phyloP scores from a whole-genome alignment of 345 rosid genomes.

The Reutealis trisperma region DNA sequence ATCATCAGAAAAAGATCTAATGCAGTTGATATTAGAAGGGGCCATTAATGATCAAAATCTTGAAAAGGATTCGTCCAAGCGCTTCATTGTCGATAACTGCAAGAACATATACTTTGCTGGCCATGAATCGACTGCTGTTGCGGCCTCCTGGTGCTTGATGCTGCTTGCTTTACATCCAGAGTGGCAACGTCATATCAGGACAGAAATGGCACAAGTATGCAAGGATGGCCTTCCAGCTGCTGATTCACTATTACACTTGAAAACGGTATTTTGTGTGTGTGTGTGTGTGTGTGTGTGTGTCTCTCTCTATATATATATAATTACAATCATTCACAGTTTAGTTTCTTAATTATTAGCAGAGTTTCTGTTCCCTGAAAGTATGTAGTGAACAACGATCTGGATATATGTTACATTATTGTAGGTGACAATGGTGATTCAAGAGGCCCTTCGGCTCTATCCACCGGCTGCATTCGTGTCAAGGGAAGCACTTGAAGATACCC shows the following conservation, averaged over 20 bases:
- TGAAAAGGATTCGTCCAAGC: conserved; percentile 44
- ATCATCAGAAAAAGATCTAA: conserved; percentile 51
- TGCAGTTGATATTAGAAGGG: conserved; percentile 66
- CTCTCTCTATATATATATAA: conserved; percentile 31
- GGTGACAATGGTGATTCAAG: conserved; percentile 24
- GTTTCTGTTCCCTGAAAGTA: too few species aligned
- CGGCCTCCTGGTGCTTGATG: conserved; percentile 84
- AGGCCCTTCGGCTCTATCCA: conserved; percentile 12
- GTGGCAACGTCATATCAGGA: conserved; percentile 64
- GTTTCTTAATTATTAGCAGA: too few species aligned
- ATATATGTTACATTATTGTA: background rate
- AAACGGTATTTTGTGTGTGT: too few species aligned
- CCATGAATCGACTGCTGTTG: conserved; percentile 65
- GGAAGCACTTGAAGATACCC: conserved; percentile 17
- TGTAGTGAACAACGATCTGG: too few species aligned
- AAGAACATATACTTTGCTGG: conserved; percentile 82
- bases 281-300: too few species aligned
- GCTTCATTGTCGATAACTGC: conserved; percentile 76
- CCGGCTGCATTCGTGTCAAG: conserved; percentile 19
- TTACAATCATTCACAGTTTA: background rate
- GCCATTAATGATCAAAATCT: conserved; percentile 40
- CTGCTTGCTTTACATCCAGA: conserved; percentile 70
- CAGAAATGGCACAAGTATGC: conserved; percentile 48
- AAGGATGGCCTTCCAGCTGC: conserved; percentile 43
- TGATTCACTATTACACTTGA: conserved; percentile 35